Evolutionary conservation across 1,284 basidiomycete species (phyloP).

Genomic region (Retiboletus fuscus): DNA sequence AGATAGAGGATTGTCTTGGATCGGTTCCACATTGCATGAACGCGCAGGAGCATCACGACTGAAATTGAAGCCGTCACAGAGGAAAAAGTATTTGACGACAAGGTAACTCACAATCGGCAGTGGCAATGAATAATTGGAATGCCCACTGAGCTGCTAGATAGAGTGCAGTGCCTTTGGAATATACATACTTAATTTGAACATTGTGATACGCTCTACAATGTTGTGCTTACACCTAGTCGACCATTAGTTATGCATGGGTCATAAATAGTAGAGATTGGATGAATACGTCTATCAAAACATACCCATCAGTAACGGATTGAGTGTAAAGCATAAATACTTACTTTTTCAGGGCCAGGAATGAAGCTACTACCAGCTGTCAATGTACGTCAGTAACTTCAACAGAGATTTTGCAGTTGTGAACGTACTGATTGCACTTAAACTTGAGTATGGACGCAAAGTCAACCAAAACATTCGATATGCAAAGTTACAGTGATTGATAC

Average conservation of each 20-base stretch:
- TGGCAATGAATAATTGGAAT: conserved; percentile 11
- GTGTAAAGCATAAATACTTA: background rate
- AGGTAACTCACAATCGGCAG: conserved; percentile 25
- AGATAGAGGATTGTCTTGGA: conserved; percentile 21
- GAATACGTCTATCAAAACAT: too few relatives aligned
- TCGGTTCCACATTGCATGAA: conserved; percentile 33
- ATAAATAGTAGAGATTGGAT: too few relatives aligned
- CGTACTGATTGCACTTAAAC: background rate
- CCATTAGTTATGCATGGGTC: background rate
- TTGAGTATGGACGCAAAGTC: background rate
- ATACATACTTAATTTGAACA: too few relatives aligned
- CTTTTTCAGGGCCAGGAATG: conserved; percentile 7
- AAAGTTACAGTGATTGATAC: background rate
- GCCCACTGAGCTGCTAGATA: conserved; percentile 5
- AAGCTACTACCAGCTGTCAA: conserved; percentile 16
- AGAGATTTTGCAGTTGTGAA: background rate
- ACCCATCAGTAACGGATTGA: background rate
- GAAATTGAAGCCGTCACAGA: background rate
- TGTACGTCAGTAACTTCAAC: too few relatives aligned
- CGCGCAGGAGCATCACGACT: conserved; percentile 39
- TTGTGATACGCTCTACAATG: too few relatives aligned
- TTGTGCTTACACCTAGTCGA: conserved; percentile 29
- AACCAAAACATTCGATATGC: background rate
- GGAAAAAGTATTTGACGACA: background rate
- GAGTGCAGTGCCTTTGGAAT: conserved; percentile 10